Evolutionary conservation across 2,329 filamentous ascomycete genomes (phyloP), one percentile per base, ranked within the genome.

Genomic region (Xylariales sp.): DNA sequence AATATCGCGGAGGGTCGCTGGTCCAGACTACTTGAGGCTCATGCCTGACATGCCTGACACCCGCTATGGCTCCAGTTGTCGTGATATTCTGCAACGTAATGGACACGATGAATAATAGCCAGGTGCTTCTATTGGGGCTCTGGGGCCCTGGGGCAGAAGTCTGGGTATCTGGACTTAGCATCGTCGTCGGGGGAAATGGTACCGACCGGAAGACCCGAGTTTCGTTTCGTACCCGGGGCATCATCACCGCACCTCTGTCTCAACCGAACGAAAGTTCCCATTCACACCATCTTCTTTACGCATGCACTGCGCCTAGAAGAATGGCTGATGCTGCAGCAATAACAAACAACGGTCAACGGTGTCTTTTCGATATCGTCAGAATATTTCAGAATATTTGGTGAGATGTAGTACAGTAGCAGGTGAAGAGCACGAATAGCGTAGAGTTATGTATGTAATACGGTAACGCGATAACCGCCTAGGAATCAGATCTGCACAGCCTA

Each of bases 151-250:
- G 18, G 46, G 41, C 7, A 50, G 34, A n/a, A 23, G 23, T 23
- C 23, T 23, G 23, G 23, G 23, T 23, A 23, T 23, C 23, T 23
- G 34, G 12, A 45, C 53, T 46, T 56, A 52, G 10, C 39, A 49
- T 61, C 39, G 39, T 46, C 8, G 14, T 64, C 55, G 41, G 54
- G 46, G 18, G 52, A 43, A 59, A 58, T 49, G 28, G 39, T 58
- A 65, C 61, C 64, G 56, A 54, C 48, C 62, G 61, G 64, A 54
- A 54, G 52, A 59, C 34, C 68, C 64, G 64, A 56, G 43, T 54
- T 65, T 30, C 46, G 18, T 39, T 56, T 60, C 23, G 23, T 66
- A 43, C 43, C 48, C 53, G 32, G 49, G 48, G 53, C 55, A 52
- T 23, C 43, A 69, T 69, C 64, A 48, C 55, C 32, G 62, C 64